A percentile compares a stretch with the other conserved stretches of the same genome.
Conservation (phyloP, 1,284 basidiomycete genomes). For the Gomphus sp. region DNA sequence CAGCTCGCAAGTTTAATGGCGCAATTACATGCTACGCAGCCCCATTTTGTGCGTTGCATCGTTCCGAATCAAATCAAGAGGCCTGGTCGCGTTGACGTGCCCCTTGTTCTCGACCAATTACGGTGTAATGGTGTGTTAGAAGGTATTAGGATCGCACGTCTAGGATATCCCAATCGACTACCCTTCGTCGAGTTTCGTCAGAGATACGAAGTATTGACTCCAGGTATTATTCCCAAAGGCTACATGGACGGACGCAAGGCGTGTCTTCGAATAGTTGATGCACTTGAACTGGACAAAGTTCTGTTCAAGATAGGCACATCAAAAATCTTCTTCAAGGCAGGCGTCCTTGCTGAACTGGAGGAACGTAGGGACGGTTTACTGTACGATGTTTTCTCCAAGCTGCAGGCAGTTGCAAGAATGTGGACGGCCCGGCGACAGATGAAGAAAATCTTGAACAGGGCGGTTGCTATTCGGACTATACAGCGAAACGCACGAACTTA, state of each 20-base stretch:
- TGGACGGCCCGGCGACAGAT: conserved; percentile 85
- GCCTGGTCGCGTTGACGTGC: conserved; percentile 87
- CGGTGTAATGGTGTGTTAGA: conserved; percentile 99
- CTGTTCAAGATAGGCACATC: conserved; percentile 91
- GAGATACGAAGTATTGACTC: conserved; percentile 93
- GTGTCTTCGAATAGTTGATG: conserved; percentile 86
- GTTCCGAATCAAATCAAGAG: conserved; percentile 93
- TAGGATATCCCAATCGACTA: conserved; percentile 95
- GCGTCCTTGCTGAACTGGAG: conserved; percentile 96
- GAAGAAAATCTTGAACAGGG: conserved; percentile 92
- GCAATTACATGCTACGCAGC: conserved; percentile 90
- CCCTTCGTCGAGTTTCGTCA: conserved; percentile 97
- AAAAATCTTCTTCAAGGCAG: conserved; percentile 99
- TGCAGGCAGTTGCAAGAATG: conserved; percentile 83
- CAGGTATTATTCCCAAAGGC: conserved; percentile 84
- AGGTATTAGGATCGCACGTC: conserved; percentile 95
- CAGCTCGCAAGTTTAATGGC: conserved; percentile 89
- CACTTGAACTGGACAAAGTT: conserved; percentile 79
- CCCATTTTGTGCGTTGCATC: conserved; percentile 98
- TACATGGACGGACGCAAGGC: conserved; percentile 98
- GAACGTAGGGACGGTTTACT: conserved; percentile 84
- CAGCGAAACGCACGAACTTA: conserved; percentile 93
- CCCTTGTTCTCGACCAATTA: conserved; percentile 92
- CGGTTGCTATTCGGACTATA: conserved; percentile 85
- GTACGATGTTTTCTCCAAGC: conserved; percentile 81